Base-by-base conservation (phyloP, 176 grass and related monocot species). In the Juncus effusus region DNA sequence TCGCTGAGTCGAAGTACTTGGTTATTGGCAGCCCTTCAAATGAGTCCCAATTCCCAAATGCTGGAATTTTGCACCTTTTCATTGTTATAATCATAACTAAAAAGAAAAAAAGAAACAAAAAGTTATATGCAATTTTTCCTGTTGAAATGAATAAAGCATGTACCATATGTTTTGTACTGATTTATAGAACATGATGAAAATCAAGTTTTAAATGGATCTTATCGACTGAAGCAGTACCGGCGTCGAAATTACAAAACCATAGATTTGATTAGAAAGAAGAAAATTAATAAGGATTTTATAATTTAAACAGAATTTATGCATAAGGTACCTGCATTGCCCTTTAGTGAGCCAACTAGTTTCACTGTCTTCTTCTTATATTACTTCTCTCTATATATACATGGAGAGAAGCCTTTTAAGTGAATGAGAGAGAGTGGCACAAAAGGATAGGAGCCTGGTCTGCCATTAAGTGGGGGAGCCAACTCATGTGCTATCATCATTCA, bases 1-100 rank as follows among this genome's bases (percentile, higher is more conserved):
- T 9, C 6, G 47, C 38, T 37, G 49, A 40, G 13, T 69, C 65
- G 35, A 69, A 69, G 44, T 13, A 69, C 65, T 69, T 69, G 28
- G 28, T 54, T 69, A 69, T 69, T 45, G 65, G 65, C 14, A 69
- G 16, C 28, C 15, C 49, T 12, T 69, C 65, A 5, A 55, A 69
- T 6, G 35, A 69, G 65, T 69, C 36, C 65, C 65, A 69, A n/a
- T 69, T 54, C 3, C 65, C 65, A 54, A 69, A 69, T 69, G 65
- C 65, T 55, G 65, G 65, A 40, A 69, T 40, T 69, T 37, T 69
- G 10, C 65, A 69, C 9, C 35, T 69, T 51, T 55, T 69, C 15
- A 51, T 42, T 40, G 19, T 28, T 28, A 28, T 28, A 28, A 28
- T 28, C 1, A 28, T 28, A 28, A 28, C 19, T 28, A 28, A 28